Base-by-base conservation (phyloP, 192 early-diverging fungal species). In the Podila epigama region DNA sequence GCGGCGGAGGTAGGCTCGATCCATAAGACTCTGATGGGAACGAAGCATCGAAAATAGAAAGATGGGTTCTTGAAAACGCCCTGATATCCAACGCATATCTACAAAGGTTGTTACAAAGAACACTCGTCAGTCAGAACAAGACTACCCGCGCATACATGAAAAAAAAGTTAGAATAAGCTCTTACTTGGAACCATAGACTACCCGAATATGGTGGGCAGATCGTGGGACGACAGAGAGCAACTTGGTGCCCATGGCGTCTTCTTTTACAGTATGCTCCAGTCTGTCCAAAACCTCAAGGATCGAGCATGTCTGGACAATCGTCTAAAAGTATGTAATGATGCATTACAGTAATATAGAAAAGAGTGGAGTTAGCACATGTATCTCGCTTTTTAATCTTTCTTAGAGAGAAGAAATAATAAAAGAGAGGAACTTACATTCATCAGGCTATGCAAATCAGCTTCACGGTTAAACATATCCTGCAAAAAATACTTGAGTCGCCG, bases 401-500 rank as follows among this genome's bases (percentile, higher is more conserved):
- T 5, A 42, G 12, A n/a, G 16, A 18, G 32, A 57, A 33, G 11
- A 36, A 5, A 5, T 12, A 13, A 11, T 56, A 34, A 6, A 4
- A 25, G 33, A 41, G 15, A 5, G 20, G 10, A 51, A 51, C 72
- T 63, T 68, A 75, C 72, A 31, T 68, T 75, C 72, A 75, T 75
- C 3, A 75, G 53, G 27, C 58, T 56, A 35, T 75, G 72, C 35
- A 75, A 52, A 32, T 75, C 72, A 0, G 65, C 64, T 48, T 75
- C 72, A 15, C 65, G 65, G 39, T 75, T 75, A 44, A 75, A 68
- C 60, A 75, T 67, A 25, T 75, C 65, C 44, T 75, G 72, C 52
- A 75, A 39, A n/a, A 75, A 75, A 20, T 61, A 75, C 35, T 66
- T 60, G 60, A 75, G 63, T 36, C 72, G 52, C n/a, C 48, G 65